A percentile compares a stretch with the other conserved stretches of the same genome.
These are phyloP conservation scores for Alternaria infectoria DNA, from an alignment of 2,329 filamentous ascomycete genomes.

Conservation along the genomic window DNA sequence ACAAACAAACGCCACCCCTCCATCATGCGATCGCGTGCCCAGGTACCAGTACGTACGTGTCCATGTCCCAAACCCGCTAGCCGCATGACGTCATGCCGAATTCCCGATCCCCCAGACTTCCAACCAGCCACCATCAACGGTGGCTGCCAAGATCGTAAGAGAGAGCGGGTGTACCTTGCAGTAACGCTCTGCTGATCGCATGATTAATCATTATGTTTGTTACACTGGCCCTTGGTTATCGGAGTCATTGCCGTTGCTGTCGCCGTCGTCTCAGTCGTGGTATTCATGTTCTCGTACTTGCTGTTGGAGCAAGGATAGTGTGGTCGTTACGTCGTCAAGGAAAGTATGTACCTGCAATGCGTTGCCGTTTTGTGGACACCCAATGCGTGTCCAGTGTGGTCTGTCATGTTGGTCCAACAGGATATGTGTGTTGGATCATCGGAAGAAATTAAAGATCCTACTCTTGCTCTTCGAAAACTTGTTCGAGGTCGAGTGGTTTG, in stretches of 20 bases:
- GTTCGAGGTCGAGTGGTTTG: constrained; percentile 24
- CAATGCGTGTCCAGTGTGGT: background rate
- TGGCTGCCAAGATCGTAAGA: background rate
- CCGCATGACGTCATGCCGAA: constrained; percentile 34
- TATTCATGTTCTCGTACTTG: constrained; percentile 11
- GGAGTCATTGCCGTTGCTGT: background rate
- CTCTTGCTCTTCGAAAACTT: constrained; percentile 45
- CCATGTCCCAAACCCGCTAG: constrained; percentile 9
- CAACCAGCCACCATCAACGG: no score
- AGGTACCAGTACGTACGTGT: background rate
- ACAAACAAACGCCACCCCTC: constrained; percentile 11
- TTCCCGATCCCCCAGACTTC: background rate
- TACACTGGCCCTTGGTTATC: background rate
- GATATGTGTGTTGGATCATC: background rate
- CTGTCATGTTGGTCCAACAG: background rate
- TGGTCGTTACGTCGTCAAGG: constrained; percentile 24
- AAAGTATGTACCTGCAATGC: background rate
- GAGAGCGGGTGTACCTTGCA: constrained; percentile 47
- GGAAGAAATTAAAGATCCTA: constrained; percentile 47
- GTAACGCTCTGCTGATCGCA: constrained; percentile 29
- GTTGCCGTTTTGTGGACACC: background rate
- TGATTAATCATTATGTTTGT: constrained; percentile 12
- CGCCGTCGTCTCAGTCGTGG: constrained; percentile 7
- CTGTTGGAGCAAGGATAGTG: constrained; percentile 23
- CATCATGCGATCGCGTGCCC: constrained; percentile 25